phyloP scores from a whole-genome alignment of 805 yeast genomes.

The Yarrowia deformans region DNA sequence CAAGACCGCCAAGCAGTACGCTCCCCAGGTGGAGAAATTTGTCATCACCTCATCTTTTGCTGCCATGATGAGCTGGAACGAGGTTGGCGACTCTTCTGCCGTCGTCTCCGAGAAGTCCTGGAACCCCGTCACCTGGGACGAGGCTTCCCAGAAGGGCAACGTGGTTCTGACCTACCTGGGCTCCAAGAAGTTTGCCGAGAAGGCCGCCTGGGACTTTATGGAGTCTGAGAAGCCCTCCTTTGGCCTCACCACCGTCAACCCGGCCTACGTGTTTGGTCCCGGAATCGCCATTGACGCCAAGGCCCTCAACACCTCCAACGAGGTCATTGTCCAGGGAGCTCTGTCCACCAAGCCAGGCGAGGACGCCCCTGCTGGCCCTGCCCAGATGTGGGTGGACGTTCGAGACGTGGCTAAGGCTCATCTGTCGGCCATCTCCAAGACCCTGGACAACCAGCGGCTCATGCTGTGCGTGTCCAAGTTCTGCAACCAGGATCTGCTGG shows the following conservation, averaged over 20 bases:
- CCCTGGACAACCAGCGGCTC: slow-evolving; percentile 45
- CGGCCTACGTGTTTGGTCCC: slow-evolving; percentile 50
- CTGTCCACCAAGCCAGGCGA: slow-evolving; percentile 5
- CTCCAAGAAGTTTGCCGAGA: slow-evolving; percentile 64
- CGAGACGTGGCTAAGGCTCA: slow-evolving; percentile 70
- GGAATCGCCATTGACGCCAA: slow-evolving; percentile 46
- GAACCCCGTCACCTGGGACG: slow-evolving; percentile 51
- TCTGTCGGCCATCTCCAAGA: slow-evolving; percentile 54
- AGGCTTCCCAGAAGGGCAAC: slow-evolving; percentile 37
- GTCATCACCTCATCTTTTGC: slow-evolving; percentile 61
- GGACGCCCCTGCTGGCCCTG: slow-evolving; percentile 42
- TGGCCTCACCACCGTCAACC: slow-evolving; percentile 47
- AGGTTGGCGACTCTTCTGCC: slow-evolving; percentile 43
- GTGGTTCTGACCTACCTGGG: slow-evolving; percentile 45
- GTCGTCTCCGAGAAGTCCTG: slow-evolving; percentile 51
- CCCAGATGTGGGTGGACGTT: slow-evolving; percentile 55
- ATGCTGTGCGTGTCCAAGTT: slow-evolving; percentile 43
- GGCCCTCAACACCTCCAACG: slow-evolving; percentile 51
- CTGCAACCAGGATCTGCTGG: slow-evolving; percentile 41
- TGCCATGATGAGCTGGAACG: slow-evolving; percentile 52
- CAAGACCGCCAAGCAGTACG: slow-evolving; percentile 51
- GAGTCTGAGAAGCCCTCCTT: slow-evolving; percentile 47
- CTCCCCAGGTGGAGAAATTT: slow-evolving; percentile 50
- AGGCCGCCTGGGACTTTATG: slow-evolving; percentile 62
- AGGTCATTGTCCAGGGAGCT: slow-evolving; percentile 30